Evolutionary conservation across 2,329 filamentous ascomycete genomes (phyloP).

Genomic region (Claviceps pusilla): DNA sequence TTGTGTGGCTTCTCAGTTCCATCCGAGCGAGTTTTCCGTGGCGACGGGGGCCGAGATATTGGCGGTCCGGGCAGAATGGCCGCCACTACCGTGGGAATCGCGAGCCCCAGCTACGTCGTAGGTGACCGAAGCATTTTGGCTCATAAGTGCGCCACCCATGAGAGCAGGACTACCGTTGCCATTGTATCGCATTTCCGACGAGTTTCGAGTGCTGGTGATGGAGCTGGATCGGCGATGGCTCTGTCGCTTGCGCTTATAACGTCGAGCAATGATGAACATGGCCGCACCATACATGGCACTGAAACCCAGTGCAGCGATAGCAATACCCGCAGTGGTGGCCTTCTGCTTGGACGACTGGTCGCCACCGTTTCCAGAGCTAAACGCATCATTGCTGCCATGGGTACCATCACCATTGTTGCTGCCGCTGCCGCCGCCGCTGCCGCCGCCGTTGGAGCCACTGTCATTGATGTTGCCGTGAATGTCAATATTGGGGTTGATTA

Average conservation of each 20-base stretch:
- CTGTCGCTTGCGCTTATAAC: slow-evolving; percentile 77
- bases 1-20: slow-evolving; percentile 48
- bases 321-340: slow-evolving; percentile 54
- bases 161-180: slow-evolving; percentile 39
- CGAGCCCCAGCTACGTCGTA: slow-evolving; percentile 35
- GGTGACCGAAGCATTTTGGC: slow-evolving; percentile 37
- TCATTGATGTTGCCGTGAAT: slow-evolving; percentile 23
- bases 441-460: slow-evolving; percentile 19
- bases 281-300: slow-evolving; percentile 80
- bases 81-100: slow-evolving; percentile 53
- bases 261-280: slow-evolving; percentile 84
- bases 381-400: slow-evolving; percentile 25
- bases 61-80: slow-evolving; percentile 37
- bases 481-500: slow-evolving; percentile 68
- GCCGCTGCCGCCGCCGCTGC: slow-evolving; percentile 6
- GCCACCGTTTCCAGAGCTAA: slow-evolving; percentile 26
- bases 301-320: slow-evolving; percentile 60
- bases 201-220: slow-evolving; percentile 34
- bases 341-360: slow-evolving; percentile 43
- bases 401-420: slow-evolving; percentile 19
- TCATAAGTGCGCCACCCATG: slow-evolving; percentile 55
- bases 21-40: slow-evolving; percentile 86
- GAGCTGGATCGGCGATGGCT: slow-evolving; percentile 66
- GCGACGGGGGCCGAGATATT: slow-evolving; percentile 82
- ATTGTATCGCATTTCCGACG: slow-evolving; percentile 39